phyloP scores from a whole-genome alignment of 2,329 filamentous ascomycete species.

The Aschersonia sp. region DNA sequence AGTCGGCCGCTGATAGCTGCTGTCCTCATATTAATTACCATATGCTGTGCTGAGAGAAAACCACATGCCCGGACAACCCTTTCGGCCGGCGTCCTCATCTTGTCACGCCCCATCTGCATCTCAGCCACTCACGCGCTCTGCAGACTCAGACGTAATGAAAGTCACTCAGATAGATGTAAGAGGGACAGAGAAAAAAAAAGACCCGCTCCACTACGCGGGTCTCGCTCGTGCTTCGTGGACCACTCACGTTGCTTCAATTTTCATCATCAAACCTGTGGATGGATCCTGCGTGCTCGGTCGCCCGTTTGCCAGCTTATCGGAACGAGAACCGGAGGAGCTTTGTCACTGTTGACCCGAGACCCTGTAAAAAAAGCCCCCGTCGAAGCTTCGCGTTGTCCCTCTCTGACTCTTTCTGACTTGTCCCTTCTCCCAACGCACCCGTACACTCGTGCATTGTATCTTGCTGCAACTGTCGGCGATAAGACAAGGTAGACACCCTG shows the following conservation, averaged over 20 bases:
- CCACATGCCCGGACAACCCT: not conserved
- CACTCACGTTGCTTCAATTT: conserved; percentile 6
- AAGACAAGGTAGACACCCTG: too few relatives aligned
- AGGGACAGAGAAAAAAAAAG: not conserved
- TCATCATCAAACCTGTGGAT: conserved; percentile 1
- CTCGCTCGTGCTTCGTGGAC: not conserved
- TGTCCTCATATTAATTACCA: too few relatives aligned
- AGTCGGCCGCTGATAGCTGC: too few relatives aligned
- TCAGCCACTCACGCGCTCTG: not conserved
- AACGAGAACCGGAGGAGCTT: not conserved
- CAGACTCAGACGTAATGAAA: not conserved
- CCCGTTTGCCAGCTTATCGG: not conserved
- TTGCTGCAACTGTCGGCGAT: too few relatives aligned
- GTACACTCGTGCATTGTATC: too few relatives aligned
- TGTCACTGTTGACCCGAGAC: not conserved
- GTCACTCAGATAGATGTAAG: not conserved
- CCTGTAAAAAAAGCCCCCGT: not conserved
- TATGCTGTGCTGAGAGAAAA: not conserved
- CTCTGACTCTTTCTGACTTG: not conserved
- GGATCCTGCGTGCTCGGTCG: not conserved
- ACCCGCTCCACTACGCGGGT: conserved; percentile 1
- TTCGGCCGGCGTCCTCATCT: not conserved
- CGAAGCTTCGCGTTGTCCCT: not conserved
- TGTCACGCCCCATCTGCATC: not conserved
- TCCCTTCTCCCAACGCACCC: too few relatives aligned